These are phyloP conservation scores for Haematococcus lacustris DNA, from an alignment of 139 green algal species.

Conservation along the genomic window DNA sequence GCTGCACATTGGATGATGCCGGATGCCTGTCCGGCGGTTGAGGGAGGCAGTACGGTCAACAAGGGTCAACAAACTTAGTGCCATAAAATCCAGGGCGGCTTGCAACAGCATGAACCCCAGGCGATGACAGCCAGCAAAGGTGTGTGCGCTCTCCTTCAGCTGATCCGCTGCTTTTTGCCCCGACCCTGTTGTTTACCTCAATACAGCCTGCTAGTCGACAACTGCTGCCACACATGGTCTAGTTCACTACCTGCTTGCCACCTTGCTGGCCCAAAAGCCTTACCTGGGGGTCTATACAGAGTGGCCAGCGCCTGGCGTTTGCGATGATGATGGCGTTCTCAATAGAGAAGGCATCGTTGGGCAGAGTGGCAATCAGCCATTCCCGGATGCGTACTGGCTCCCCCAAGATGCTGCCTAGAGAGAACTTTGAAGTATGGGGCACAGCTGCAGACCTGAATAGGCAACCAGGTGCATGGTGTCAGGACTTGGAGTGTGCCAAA, in stretches of 20 bases:
- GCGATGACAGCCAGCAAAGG: too few species aligned
- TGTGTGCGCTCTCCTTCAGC: background rate
- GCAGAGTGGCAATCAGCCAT: slow-evolving; percentile 57
- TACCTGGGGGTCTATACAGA: slow-evolving; percentile 43
- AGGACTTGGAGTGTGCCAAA: background rate
- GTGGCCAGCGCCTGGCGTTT: slow-evolving; percentile 31
- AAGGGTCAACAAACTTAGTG: background rate
- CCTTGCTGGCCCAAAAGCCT: background rate
- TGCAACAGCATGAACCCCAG: too few species aligned
- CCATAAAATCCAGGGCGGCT: background rate
- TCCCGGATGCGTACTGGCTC: slow-evolving; percentile 47
- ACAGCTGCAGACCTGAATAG: too few species aligned
- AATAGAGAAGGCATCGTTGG: slow-evolving; percentile 61
- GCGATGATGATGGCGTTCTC: slow-evolving; percentile 50
- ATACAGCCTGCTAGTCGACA: background rate
- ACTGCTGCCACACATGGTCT: too few species aligned
- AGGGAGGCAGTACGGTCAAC: background rate
- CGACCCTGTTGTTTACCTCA: background rate
- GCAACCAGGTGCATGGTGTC: background rate
- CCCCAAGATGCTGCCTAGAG: slow-evolving; percentile 37
- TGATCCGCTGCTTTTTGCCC: background rate
- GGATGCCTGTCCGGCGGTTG: background rate
- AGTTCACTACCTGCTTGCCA: too few species aligned
- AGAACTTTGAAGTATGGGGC: slow-evolving; percentile 38
- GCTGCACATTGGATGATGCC: too few species aligned